Evolutionary conservation across 176 grass and related monocot genomes (phyloP).

Genomic region (Oryza nivara): DNA sequence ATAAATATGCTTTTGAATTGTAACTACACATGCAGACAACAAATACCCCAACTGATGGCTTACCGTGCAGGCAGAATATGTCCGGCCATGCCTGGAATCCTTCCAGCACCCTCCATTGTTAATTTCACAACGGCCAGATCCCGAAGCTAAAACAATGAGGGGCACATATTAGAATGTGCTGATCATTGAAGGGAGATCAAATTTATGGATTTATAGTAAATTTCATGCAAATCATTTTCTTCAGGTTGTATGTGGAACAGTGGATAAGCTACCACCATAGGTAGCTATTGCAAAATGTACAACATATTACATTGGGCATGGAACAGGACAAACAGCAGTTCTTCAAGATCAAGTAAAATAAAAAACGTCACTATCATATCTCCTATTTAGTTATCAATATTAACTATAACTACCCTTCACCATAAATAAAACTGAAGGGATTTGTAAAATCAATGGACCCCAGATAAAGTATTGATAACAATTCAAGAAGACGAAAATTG

Average conservation of each 20-base stretch:
- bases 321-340: not conserved
- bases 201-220: not conserved
- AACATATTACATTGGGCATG: not conserved
- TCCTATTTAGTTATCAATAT: not conserved
- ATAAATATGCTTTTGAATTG: conserved; percentile 17
- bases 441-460: not conserved
- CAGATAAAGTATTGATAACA: not conserved
- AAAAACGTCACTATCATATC: not conserved
- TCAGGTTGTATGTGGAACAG: not conserved
- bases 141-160: conserved; percentile 64
- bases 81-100: conserved; percentile 66
- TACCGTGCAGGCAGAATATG: conserved; percentile 81
- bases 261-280: not conserved
- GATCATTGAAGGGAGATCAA: not conserved
- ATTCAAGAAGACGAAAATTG: not conserved
- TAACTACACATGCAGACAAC: not conserved
- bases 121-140: conserved; percentile 85
- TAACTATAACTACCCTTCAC: no score
- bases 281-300: not conserved
- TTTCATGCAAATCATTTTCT: not conserved
- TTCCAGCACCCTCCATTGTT: conserved; percentile 98
- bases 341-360: not conserved
- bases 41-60: conserved; percentile 26
- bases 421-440: no score
- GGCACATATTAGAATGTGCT: not conserved